Percentiles rank a stretch among this genome's conserved stretches.
These are phyloP conservation scores for Fragilariopsis cylindrus DNA, from an alignment of 108 stramenopile species.

Conservation along the genomic window DNA sequence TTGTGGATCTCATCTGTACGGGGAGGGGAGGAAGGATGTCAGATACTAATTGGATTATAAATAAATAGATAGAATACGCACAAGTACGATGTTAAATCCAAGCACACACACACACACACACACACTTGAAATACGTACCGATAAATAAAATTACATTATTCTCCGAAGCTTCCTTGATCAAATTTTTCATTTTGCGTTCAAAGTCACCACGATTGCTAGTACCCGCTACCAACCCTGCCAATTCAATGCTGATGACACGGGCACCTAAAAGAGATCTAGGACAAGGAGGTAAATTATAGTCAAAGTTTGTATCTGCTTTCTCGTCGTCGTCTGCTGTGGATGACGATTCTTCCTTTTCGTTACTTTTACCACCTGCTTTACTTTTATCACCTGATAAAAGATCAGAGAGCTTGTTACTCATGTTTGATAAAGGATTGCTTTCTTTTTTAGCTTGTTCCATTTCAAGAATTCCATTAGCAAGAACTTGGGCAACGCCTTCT, in stretches of 20 bases:
- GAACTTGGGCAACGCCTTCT: constrained; percentile 81
- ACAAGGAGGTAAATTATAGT: constrained; percentile 58
- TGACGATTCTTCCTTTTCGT: not conserved
- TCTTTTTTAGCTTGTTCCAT: constrained; percentile 15
- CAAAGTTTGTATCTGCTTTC: constrained; percentile 47
- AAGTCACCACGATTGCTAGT: constrained; percentile 86
- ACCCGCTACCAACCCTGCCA: constrained; percentile 78
- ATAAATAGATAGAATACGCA: too few species aligned
- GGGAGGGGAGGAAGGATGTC: too few species aligned
- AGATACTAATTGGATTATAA: too few species aligned
- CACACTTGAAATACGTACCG: not conserved
- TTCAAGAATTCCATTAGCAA: constrained; percentile 44
- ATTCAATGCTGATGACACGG: constrained; percentile 71
- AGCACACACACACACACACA: too few species aligned
- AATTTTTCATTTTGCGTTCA: constrained; percentile 79
- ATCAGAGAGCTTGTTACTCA: constrained; percentile 23
- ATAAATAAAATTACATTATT: constrained; percentile 83
- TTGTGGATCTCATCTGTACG: constrained; percentile 73
- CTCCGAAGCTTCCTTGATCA: constrained; percentile 66
- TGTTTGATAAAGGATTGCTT: constrained; percentile 15
- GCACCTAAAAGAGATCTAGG: constrained; percentile 62
- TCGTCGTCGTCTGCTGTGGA: constrained; percentile 27
- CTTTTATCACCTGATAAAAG: not conserved
- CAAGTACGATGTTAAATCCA: too few species aligned
- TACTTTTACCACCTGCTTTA: not conserved